phyloP scores from a whole-genome alignment of 1,284 basidiomycete species.

The Boletus sp. region DNA sequence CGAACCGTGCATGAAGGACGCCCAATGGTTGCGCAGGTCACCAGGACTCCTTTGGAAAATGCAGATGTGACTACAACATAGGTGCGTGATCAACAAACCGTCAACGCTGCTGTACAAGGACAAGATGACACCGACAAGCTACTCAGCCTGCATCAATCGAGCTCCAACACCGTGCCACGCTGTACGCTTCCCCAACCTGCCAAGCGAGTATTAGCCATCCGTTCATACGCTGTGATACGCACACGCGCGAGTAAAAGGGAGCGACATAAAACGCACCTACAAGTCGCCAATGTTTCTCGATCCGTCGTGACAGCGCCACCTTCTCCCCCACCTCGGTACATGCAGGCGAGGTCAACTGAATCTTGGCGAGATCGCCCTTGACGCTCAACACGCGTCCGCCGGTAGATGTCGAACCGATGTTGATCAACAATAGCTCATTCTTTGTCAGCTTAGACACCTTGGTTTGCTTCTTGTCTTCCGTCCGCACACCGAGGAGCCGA shows the following conservation, averaged over 20 bases:
- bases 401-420: constrained; percentile 93
- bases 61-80: constrained; percentile 7
- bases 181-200: constrained; percentile 62
- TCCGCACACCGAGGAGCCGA: constrained; percentile 95
- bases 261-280: constrained; percentile 58
- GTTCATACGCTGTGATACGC: not conserved
- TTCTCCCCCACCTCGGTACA: constrained; percentile 96
- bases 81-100: not conserved
- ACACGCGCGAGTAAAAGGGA: not conserved
- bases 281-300: constrained; percentile 97
- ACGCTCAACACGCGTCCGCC: constrained; percentile 91
- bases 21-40: not conserved
- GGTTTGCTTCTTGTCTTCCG: constrained; percentile 98
- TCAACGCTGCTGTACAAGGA: not conserved
- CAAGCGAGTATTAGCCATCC: constrained; percentile 1
- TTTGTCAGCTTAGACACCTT: constrained; percentile 94
- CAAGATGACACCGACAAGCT: not conserved
- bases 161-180: constrained; percentile 57
- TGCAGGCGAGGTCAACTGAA: constrained; percentile 88
- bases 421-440: constrained; percentile 92
- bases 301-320: constrained; percentile 89
- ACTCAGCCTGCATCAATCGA: constrained; percentile 42
- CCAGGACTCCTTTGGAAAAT: not conserved
- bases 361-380: constrained; percentile 92
- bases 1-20: not conserved